These are phyloP conservation scores for Populus deltoides DNA, from an alignment of 345 rosid species.

Conservation along the genomic window DNA sequence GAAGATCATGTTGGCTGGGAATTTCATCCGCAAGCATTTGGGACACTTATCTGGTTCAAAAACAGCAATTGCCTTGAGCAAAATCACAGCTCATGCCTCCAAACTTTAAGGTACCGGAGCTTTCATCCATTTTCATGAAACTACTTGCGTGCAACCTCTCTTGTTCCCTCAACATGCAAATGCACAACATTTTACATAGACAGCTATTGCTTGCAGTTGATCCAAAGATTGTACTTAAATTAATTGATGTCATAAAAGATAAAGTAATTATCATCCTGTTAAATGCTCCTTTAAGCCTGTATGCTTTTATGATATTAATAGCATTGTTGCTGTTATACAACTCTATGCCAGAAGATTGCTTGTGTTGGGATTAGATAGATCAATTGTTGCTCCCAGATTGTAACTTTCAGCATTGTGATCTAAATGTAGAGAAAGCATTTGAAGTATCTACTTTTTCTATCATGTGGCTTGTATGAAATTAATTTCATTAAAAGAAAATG, in stretches of 20 bases:
- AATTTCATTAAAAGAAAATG: not conserved
- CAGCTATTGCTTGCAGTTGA: not conserved
- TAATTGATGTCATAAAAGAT: too few species aligned
- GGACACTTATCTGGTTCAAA: constrained; percentile 58
- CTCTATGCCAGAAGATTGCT: not conserved
- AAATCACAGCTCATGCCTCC: constrained; percentile 54
- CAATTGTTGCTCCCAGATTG: not conserved
- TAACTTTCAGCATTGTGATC: not conserved
- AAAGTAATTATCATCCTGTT: not conserved
- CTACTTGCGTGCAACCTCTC: not conserved
- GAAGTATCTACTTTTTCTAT: not conserved
- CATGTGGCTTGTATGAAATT: not conserved
- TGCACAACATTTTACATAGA: not conserved
- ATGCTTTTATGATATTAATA: not conserved
- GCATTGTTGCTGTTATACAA: not conserved
- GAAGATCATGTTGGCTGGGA: constrained; percentile 56
- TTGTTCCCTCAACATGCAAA: not conserved
- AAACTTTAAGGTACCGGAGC: constrained; percentile 43
- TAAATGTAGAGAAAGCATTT: too few species aligned
- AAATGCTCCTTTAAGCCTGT: not conserved
- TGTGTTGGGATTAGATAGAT: not conserved
- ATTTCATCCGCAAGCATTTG: constrained; percentile 61
- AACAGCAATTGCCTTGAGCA: constrained; percentile 52
- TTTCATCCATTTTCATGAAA: not conserved
- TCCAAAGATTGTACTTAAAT: not conserved